A percentile compares a stretch with the other conserved stretches of the same genome.
Conservation (phyloP, 169 alveolate species). For the Theileria sp. region DNA sequence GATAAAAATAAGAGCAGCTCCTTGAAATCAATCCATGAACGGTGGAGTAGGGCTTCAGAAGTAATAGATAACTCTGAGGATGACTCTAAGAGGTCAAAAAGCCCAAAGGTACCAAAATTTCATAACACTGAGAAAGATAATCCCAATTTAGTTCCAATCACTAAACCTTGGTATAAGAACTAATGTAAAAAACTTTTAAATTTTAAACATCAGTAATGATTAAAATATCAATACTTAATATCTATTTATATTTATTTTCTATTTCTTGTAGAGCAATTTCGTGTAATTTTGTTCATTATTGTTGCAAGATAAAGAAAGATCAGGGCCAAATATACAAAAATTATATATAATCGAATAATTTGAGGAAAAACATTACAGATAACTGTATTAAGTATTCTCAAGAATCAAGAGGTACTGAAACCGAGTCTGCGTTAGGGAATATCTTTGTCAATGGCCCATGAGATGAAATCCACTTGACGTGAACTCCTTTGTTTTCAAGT, state of each 20-base stretch:
- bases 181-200: neutral
- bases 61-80: slow-evolving; percentile 16
- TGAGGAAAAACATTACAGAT: neutral
- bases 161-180: slow-evolving; percentile 34
- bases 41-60: slow-evolving; percentile 33
- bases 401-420: slow-evolving; percentile 54
- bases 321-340: no score
- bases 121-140: slow-evolving; percentile 15
- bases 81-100: neutral
- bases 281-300: neutral
- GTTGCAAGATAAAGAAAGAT: neutral
- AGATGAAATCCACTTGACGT: slow-evolving; percentile 81
- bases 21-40: slow-evolving; percentile 25
- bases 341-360: neutral
- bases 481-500: slow-evolving; percentile 86
- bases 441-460: slow-evolving; percentile 76
- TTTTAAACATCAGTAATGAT: neutral
- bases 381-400: neutral
- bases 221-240: neutral
- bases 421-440: slow-evolving; percentile 57
- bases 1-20: neutral
- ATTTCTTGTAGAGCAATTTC: neutral
- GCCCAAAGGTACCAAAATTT: neutral
- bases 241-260: neutral
- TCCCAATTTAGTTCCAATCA: slow-evolving; percentile 19